Base-by-base conservation (phyloP, 805 yeast species). In the Kuraishia cidri region DNA sequence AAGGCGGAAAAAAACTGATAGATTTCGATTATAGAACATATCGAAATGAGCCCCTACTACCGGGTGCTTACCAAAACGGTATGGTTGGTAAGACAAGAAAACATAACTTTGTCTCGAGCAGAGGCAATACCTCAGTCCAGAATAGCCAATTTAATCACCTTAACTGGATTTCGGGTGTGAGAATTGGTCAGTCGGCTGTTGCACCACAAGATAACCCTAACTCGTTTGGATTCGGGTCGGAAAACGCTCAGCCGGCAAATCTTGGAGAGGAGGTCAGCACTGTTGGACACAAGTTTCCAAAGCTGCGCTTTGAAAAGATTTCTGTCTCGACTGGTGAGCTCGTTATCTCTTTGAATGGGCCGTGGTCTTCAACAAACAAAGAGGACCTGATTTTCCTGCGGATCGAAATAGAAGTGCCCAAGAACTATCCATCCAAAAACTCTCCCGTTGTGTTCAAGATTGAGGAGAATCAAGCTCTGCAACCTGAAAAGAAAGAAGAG, bases 91-190 rank as follows among this genome's bases (percentile, higher is more conserved):
- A 28, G 10, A 29, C 39, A 5, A 33, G 25, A 14, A 32, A 37
- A 4, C 37, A 39, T n/a, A 37, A 50, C 9, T 33, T 38, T 11
- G 36, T 43, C 2, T 39, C 48, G 6, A 34, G 37, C 24, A 54
- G 41, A 45, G 57, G 41, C 39, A 56, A 38, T 45, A 52, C 37
- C 55, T 62, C 31, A 56, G 52, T 44, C 28, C 60, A 30, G 38
- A 66, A 37, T 50, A 67, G 29, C 47, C 71, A 35, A 36, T 66
- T 48, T 47, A 76, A 79, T 43, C 94, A 85, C 48, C 59, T 90
- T 39, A 78, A 81, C 41, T 90, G 97, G 97, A 77, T 94, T 24
- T 79, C 96, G 0, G 97, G 97, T 32, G 94, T 90, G 6, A 66
- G 87, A 36, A 73, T 90, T 41, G 85, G 85, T 1, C 60, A 64